These are phyloP conservation scores for Bolboschoenoplectus hybrid DNA, from an alignment of 202 grass and related monocot species.

Conservation along the genomic window DNA sequence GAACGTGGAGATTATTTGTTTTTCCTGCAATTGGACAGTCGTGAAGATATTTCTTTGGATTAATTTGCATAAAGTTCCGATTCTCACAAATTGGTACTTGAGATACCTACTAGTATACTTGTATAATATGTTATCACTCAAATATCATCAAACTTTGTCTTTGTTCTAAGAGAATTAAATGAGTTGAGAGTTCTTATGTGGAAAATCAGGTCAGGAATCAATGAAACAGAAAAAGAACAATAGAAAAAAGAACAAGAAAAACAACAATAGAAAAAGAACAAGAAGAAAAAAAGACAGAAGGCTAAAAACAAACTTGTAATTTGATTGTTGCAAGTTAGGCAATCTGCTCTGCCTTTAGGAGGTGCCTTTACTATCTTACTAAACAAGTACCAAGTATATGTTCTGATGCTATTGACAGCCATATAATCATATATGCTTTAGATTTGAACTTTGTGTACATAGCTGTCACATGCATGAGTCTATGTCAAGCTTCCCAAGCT, in stretches of 20 bases:
- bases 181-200: not conserved
- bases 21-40: not conserved
- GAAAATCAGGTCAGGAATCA: not conserved
- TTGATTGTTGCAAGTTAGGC: slow-evolving; percentile 20
- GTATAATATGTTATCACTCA: not conserved
- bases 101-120: not conserved
- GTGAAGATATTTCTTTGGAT: not conserved
- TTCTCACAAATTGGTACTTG: not conserved
- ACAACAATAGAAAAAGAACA: not conserved
- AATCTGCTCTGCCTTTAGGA: slow-evolving; percentile 20
- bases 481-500: slow-evolving; percentile 33
- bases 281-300: slow-evolving; percentile 1
- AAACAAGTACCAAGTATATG: slow-evolving; percentile 9
- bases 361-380: slow-evolving; percentile 27
- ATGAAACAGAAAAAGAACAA: not conserved
- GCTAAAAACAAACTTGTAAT: slow-evolving; percentile 16
- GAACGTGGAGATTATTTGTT: not conserved
- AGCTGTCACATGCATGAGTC: slow-evolving; percentile 14
- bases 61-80: not conserved
- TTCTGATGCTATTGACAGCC: slow-evolving; percentile 19
- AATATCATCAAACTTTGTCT: not conserved
- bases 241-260: not conserved
- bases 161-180: not conserved
- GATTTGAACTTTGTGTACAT: not conserved
- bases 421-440: not conserved